Percentiles rank a stretch among this genome's conserved stretches.
phyloP scores from a whole-genome alignment of 2,329 filamentous ascomycete genomes.

The Aspergillus ustus region DNA sequence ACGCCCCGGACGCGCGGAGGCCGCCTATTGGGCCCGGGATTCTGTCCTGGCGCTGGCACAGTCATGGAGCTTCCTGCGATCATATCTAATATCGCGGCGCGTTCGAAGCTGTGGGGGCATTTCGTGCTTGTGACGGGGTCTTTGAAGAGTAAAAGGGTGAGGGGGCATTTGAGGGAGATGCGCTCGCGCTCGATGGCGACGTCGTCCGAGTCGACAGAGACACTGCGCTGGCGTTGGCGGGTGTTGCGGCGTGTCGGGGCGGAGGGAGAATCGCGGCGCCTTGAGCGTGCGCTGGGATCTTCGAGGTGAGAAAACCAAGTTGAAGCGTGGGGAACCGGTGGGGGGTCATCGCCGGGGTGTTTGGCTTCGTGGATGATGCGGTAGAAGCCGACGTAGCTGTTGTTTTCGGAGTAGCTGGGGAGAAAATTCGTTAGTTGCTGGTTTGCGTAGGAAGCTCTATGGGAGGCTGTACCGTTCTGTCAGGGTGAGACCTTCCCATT shows the following conservation, averaged over 20 bases:
- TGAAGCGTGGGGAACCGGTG: slow-evolving; percentile 58
- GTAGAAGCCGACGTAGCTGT: slow-evolving; percentile 66
- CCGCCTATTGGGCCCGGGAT: slow-evolving; percentile 19
- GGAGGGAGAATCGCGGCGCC: slow-evolving; percentile 18
- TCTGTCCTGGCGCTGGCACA: slow-evolving; percentile 28
- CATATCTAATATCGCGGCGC: slow-evolving; percentile 51
- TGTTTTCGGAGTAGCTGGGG: slow-evolving; percentile 60
- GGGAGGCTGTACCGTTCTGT: slow-evolving; percentile 43
- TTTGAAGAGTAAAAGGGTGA: slow-evolving; percentile 51
- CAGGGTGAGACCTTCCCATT: slow-evolving; percentile 47
- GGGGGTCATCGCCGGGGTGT: slow-evolving; percentile 57
- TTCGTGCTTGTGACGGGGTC: slow-evolving; percentile 54
- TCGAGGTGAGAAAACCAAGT: slow-evolving; percentile 66
- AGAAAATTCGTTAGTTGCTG: background rate
- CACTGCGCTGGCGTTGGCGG: slow-evolving; percentile 28
- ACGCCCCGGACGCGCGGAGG: slow-evolving; percentile 33
- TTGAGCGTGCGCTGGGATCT: slow-evolving; percentile 29
- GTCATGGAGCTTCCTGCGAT: slow-evolving; percentile 39
- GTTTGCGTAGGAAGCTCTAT: slow-evolving; percentile 28
- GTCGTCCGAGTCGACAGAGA: slow-evolving; percentile 45
- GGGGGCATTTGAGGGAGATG: slow-evolving; percentile 52
- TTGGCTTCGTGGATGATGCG: slow-evolving; percentile 65
- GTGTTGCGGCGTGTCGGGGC: slow-evolving; percentile 13
- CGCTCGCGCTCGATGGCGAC: slow-evolving; percentile 52
- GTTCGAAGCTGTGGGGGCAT: slow-evolving; percentile 57